Evolutionary conservation across 352 stramenopile species (phyloP), one percentile per base, ranked within the genome.

Genomic region (Globisporangium cederbergense): DNA sequence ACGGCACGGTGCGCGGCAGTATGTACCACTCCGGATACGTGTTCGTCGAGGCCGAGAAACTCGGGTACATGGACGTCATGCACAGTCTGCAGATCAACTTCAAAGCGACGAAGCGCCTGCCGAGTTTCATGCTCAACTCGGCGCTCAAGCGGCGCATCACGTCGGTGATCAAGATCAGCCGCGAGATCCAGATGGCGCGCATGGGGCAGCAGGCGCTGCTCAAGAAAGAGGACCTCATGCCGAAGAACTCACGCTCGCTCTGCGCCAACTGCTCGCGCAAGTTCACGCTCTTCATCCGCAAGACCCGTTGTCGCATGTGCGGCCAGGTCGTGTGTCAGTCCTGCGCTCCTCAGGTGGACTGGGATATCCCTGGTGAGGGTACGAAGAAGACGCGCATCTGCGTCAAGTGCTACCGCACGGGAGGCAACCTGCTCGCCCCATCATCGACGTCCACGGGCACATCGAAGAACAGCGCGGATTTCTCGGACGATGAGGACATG

Each of bases 21-120:
- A 87, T 94, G 72, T 94, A 94, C 64, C 81, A 91, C 63, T 90
- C 80, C 13, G 84, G 83, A 10, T 90, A 88, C 40, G 83, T 92
- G 32, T 92, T 92, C 58, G 78, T 92, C 30, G 81, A 94, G 62
- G 77, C 86, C 16, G 83, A 94, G 55, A 80, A 78, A 4, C 70
- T 82, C 4, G 86, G 86, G 22, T 90, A 86, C 69, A 83, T 94
- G 76, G 83, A 94, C 67, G 83, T 94, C n/a, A 89, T 91, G 79
- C 83, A 94, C 65, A 88, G 76, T 62, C 65, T 94, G 14, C 86
- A 92, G 71, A 86, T 94, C 66, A 94, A 94, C 65, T 94, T 94
- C 64, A 90, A 91, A 58, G 86, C 80, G 64, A 83, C 78, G 11
- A 86, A 70, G 51, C 74, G 78, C 11, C 50, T 92, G 45, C 83